These are phyloP conservation scores for Pisolithus sp. DNA, from an alignment of 768 basidiomycete species.

Conservation along the genomic window DNA sequence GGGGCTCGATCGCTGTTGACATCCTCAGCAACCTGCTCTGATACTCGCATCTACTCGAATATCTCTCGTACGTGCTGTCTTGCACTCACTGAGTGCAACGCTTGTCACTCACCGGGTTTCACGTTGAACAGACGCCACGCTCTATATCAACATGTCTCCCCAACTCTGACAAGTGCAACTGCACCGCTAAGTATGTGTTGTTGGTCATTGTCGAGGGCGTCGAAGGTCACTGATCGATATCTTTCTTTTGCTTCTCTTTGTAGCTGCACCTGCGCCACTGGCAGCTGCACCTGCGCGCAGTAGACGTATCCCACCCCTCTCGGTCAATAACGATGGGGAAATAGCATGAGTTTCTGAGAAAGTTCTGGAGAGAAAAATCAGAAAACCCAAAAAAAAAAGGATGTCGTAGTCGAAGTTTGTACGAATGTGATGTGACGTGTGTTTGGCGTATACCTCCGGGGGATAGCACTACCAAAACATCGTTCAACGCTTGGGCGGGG, in stretches of 20 bases:
- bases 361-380: not conserved
- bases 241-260: not conserved
- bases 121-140: not conserved
- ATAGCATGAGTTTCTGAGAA: not conserved
- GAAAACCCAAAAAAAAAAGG: not conserved
- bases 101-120: not conserved
- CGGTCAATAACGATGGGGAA: too few relatives aligned
- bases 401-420: not conserved
- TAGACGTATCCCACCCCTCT: not conserved
- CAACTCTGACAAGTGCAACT: not conserved
- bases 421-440: not conserved
- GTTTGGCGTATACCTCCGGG: not conserved
- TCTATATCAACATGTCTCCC: not conserved
- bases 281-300: not conserved
- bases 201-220: not conserved
- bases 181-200: not conserved
- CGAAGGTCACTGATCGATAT: not conserved
- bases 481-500: not conserved
- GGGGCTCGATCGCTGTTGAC: not conserved
- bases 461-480: not conserved
- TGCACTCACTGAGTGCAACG: not conserved
- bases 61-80: not conserved
- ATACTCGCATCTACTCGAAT: not conserved
- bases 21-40: not conserved
- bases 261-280: not conserved